Evolutionary conservation across 768 basidiomycete genomes (phyloP).

Genomic region (Lactarius psammicola): DNA sequence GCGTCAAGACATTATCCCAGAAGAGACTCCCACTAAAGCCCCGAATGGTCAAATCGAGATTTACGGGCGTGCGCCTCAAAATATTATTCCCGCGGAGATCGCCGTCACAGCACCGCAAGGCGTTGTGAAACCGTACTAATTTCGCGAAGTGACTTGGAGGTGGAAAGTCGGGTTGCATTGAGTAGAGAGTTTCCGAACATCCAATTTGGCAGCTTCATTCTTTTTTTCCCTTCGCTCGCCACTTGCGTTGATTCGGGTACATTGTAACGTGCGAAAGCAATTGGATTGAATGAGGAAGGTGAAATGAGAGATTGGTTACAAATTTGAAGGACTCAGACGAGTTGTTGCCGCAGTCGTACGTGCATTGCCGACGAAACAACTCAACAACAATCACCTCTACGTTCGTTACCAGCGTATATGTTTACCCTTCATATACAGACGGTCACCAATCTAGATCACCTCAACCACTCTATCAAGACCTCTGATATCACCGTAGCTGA

Average conservation of each 20-base stretch:
- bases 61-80: constrained; percentile 28
- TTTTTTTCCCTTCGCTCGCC: not conserved
- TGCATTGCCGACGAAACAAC: no score
- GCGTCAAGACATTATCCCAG: constrained; percentile 32
- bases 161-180: constrained; percentile 18
- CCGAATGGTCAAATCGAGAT: constrained; percentile 36
- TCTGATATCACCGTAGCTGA: no score
- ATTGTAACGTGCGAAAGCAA: constrained; percentile 12
- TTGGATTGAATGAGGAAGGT: constrained; percentile 10
- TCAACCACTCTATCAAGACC: no score
- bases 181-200: constrained; percentile 5
- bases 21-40: constrained; percentile 38
- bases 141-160: not conserved
- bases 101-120: constrained; percentile 30
- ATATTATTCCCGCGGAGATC: constrained; percentile 32
- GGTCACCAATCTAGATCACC: no score
- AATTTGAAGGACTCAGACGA: no score
- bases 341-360: no score
- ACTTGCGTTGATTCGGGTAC: constrained; percentile 13
- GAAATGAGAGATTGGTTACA: not conserved
- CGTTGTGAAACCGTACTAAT: constrained; percentile 2
- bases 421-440: no score
- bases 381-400: no score
- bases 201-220: constrained; percentile 8
- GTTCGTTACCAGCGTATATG: no score